Evolutionary conservation across 805 yeast genomes (phyloP).

Genomic region (Zygosaccharomyces kombuchaensis): DNA sequence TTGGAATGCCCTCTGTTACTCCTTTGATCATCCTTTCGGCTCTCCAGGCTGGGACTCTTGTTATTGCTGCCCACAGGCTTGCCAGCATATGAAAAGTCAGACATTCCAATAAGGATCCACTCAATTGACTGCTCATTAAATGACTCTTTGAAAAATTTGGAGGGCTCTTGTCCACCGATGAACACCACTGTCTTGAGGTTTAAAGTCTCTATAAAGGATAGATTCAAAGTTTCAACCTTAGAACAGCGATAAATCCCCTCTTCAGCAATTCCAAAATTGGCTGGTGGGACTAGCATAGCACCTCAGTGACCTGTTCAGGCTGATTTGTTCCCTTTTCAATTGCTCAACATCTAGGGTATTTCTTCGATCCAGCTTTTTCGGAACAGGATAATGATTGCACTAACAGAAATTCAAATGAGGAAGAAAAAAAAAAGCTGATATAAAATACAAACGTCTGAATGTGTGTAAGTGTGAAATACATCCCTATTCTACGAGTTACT

Average conservation of each 20-base stretch:
- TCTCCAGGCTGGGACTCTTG: slow-evolving; percentile 13
- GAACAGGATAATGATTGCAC: neutral
- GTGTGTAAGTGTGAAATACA: neutral
- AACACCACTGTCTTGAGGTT: slow-evolving; percentile 63
- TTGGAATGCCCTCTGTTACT: slow-evolving; percentile 15
- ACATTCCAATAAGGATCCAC: slow-evolving; percentile 37
- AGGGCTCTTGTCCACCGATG: slow-evolving; percentile 82
- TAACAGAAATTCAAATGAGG: neutral
- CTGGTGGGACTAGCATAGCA: slow-evolving; percentile 84
- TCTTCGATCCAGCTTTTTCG: neutral
- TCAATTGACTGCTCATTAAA: slow-evolving; percentile 54
- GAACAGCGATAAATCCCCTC: slow-evolving; percentile 82
- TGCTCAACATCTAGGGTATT: neutral
- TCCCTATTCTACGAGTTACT: slow-evolving; percentile 1
- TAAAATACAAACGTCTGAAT: neutral
- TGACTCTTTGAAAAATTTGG: slow-evolving; percentile 62
- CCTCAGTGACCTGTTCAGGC: neutral
- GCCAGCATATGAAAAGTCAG: slow-evolving; percentile 27
- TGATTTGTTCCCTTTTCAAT: neutral
- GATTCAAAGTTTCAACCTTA: slow-evolving; percentile 67
- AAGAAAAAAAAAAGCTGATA: neutral
- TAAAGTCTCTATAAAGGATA: slow-evolving; percentile 74
- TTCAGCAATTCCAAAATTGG: slow-evolving; percentile 87
- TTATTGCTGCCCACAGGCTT: slow-evolving; percentile 11
- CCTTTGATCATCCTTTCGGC: slow-evolving; percentile 16